Conservation (phyloP, 2,329 filamentous ascomycete genomes). For the Hypomyces perniciosus region DNA sequence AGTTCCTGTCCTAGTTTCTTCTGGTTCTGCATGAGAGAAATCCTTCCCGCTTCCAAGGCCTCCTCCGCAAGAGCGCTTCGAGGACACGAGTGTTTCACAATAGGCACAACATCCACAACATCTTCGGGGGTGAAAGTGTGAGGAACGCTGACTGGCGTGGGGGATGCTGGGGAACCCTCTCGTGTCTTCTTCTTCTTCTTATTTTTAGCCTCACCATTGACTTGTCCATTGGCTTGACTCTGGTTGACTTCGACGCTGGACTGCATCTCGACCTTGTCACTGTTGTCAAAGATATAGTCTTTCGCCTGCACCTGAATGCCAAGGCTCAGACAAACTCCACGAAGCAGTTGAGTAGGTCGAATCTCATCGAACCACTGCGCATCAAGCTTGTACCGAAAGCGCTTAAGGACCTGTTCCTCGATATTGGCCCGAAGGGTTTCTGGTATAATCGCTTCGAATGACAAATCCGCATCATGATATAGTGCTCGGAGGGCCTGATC, state of each 20-base stretch:
- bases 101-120: slow-evolving; percentile 84
- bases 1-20: slow-evolving; percentile 94
- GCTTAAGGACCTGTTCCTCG: slow-evolving; percentile 60
- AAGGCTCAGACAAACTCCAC: slow-evolving; percentile 82
- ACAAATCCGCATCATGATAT: slow-evolving; percentile 76
- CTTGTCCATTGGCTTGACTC: slow-evolving; percentile 33
- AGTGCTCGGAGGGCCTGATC: slow-evolving; percentile 68
- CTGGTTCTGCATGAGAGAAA: slow-evolving; percentile 93
- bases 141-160: slow-evolving; percentile 35
- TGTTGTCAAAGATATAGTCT: slow-evolving; percentile 35
- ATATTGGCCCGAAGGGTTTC: slow-evolving; percentile 64
- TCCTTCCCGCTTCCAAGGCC: slow-evolving; percentile 88
- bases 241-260: slow-evolving; percentile 24
- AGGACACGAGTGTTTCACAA: slow-evolving; percentile 90
- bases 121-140: slow-evolving; percentile 71
- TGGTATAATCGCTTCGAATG: slow-evolving; percentile 74
- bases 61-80: slow-evolving; percentile 90
- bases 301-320: slow-evolving; percentile 82
- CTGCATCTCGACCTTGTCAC: slow-evolving; percentile 26
- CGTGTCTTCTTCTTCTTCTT: slow-evolving; percentile 59
- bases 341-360: slow-evolving; percentile 76
- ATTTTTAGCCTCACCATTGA: slow-evolving; percentile 44
- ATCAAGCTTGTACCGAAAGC: slow-evolving; percentile 72
- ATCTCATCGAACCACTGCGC: slow-evolving; percentile 61
- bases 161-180: slow-evolving; percentile 46